These are phyloP conservation scores for Leptosphaerulina australis DNA, from an alignment of 2,329 filamentous ascomycete genomes.

Conservation along the genomic window DNA sequence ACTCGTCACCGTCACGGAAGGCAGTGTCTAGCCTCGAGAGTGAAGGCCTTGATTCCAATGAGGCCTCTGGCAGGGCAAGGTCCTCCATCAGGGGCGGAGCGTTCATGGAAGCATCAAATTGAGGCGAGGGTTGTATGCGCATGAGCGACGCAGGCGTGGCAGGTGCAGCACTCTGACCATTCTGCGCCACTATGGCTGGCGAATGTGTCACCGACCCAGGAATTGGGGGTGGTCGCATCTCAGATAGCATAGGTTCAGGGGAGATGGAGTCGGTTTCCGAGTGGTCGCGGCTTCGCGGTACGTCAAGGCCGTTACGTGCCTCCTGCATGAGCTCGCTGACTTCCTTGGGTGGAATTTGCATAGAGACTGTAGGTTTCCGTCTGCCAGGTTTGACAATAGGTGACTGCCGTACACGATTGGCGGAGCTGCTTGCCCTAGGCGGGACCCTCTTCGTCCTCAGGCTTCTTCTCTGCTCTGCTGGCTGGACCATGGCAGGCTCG, in stretches of 20 bases:
- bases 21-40: slow-evolving; percentile 60
- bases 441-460: slow-evolving; percentile 53
- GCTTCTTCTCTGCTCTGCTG: slow-evolving; percentile 52
- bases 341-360: slow-evolving; percentile 54
- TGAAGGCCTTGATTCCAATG: slow-evolving; percentile 55
- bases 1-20: slow-evolving; percentile 52
- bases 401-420: slow-evolving; percentile 67
- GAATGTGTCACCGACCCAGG: slow-evolving; percentile 69
- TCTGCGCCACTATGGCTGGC: slow-evolving; percentile 65
- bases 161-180: slow-evolving; percentile 40
- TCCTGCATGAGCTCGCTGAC: slow-evolving; percentile 51
- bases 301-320: slow-evolving; percentile 37
- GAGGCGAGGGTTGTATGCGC: slow-evolving; percentile 54
- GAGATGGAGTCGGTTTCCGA: slow-evolving; percentile 58
- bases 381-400: slow-evolving; percentile 71
- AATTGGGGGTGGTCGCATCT: slow-evolving; percentile 67
- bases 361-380: slow-evolving; percentile 54
- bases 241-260: slow-evolving; percentile 55
- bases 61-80: slow-evolving; percentile 73
- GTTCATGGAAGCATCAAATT: slow-evolving; percentile 33
- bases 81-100: slow-evolving; percentile 59
- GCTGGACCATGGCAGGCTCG: slow-evolving; percentile 41
- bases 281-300: slow-evolving; percentile 43
- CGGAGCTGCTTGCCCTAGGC: slow-evolving; percentile 55
- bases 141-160: slow-evolving; percentile 90